phyloP scores from a whole-genome alignment of 768 basidiomycete species.

The Termitomyces sp. region DNA sequence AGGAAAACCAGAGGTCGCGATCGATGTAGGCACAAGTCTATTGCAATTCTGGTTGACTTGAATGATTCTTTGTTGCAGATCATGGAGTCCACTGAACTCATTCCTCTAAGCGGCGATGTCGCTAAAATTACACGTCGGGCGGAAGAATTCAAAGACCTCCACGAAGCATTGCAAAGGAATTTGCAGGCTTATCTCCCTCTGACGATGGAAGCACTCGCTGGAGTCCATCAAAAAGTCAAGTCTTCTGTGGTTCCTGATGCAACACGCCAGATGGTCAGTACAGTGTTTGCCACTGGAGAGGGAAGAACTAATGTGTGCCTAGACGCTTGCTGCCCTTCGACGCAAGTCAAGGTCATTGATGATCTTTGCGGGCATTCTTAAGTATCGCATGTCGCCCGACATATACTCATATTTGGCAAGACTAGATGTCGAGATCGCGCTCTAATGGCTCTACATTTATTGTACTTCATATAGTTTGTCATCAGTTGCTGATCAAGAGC shows the following conservation, averaged over 20 bases:
- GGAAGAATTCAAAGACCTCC: constrained; percentile 84
- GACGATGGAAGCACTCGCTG: constrained; percentile 90
- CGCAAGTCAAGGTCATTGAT: constrained; percentile 84
- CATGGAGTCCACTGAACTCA: constrained; percentile 82
- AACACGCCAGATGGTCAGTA: constrained; percentile 70
- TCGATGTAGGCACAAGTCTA: constrained; percentile 62
- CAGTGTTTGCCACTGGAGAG: constrained; percentile 4
- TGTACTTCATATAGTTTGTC: constrained; percentile 1
- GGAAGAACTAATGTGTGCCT: constrained; percentile 13
- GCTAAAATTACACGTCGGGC: constrained; percentile 81
- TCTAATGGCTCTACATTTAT: constrained; percentile 36
- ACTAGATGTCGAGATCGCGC: constrained; percentile 81
- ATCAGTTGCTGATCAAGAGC: neutral
- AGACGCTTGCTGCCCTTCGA: constrained; percentile 66
- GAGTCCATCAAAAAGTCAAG: constrained; percentile 77
- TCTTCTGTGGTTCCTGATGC: constrained; percentile 67
- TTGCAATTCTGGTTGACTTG: neutral
- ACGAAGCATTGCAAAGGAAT: constrained; percentile 87
- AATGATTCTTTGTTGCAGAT: constrained; percentile 41
- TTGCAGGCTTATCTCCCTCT: constrained; percentile 84
- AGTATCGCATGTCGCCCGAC: constrained; percentile 88
- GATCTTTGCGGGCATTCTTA: constrained; percentile 84
- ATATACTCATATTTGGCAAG: constrained; percentile 86
- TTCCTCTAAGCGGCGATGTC: constrained; percentile 85
- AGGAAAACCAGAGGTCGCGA: constrained; percentile 69